Evolutionary conservation across 2,329 filamentous ascomycete species (phyloP), one percentile per base, ranked within the genome.

Genomic region (Akanthomyces dipterigenus): DNA sequence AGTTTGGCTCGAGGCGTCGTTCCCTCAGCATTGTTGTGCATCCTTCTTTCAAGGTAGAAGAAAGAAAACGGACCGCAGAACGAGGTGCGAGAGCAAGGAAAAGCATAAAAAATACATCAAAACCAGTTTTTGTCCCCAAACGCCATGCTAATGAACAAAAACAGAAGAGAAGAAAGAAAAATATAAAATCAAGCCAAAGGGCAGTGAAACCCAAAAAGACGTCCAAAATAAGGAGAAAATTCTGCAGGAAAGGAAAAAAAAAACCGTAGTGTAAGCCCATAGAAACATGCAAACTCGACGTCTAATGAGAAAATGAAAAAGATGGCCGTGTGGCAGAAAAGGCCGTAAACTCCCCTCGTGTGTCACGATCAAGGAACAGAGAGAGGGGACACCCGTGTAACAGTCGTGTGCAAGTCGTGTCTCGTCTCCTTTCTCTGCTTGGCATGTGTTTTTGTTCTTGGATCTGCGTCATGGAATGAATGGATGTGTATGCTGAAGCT

Each of bases 101-200:
- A 49, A 55, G 60, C 31, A 51, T 34, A 34, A 55, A 31, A 55
- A 40, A 42, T 51, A 55, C 34, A 36, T 51, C 18, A 48, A 28
- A 61, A 64, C 63, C 34, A 45, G 9, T 48, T 53, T 65, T 64
- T 65, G 64, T 66, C 67, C 68, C 70, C 63, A 64, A 72, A 72
- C 70, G 70, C 70, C 70, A 65, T 72, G 70, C 70, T 72, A 63
- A 58, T 68, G 60, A 64, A 64, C 64, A 67, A 67, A 61, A 64
- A 64, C 64, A 67, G 66, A 61, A 57, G 55, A 63, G 51, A 49
- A 51, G 31, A 53, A 46, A 58, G 18, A 50, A 18, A 34, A 1
- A 24, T 22, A 49, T 36, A 26, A 42, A 59, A 14, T 28, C 40
- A 5, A 26, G 22, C 43, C 42, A 16, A 26, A n/a, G n/a, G 50